These are phyloP conservation scores for Zygosaccharomyces sapae DNA, from an alignment of 1,139 yeast species.

Conservation along the genomic window DNA sequence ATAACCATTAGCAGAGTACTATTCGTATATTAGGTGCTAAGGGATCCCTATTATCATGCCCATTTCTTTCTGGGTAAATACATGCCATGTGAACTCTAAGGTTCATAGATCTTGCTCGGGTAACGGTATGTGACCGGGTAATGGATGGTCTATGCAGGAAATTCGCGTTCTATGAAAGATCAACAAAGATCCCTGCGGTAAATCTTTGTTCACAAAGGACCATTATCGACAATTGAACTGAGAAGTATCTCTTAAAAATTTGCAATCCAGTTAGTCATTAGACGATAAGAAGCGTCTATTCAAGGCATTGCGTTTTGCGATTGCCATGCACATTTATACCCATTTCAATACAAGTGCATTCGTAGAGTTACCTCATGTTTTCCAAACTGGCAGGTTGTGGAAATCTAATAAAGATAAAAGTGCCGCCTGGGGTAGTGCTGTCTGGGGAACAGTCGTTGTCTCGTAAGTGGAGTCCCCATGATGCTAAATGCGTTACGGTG, in stretches of 20 bases:
- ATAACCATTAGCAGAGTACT: too few species aligned
- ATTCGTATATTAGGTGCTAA: too few species aligned
- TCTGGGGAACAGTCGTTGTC: conserved; percentile 4
- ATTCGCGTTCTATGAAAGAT: not conserved
- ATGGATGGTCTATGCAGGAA: not conserved
- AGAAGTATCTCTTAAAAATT: not conserved
- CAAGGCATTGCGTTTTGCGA: conserved; percentile 3
- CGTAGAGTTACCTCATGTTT: conserved; percentile 2
- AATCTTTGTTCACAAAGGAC: not conserved
- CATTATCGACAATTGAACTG: not conserved
- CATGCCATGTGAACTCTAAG: too few species aligned
- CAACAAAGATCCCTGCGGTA: conserved; percentile 7
- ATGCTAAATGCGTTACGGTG: conserved; percentile 2
- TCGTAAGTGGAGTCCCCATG: conserved; percentile 1
- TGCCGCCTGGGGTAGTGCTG: conserved; percentile 4
- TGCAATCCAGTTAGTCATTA: not conserved
- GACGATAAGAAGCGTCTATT: conserved; percentile 4
- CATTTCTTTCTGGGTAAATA: too few species aligned
- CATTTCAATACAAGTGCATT: conserved; percentile 3
- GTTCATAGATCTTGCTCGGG: not conserved
- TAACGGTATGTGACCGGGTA: not conserved
- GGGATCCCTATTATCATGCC: too few species aligned
- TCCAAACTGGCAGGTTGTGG: conserved; percentile 5
- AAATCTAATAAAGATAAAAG: conserved; percentile 1
- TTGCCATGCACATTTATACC: conserved; percentile 6